Evolutionary conservation across 2,329 filamentous ascomycete species (phyloP).

Genomic region (Chaetomiaceae sp.): DNA sequence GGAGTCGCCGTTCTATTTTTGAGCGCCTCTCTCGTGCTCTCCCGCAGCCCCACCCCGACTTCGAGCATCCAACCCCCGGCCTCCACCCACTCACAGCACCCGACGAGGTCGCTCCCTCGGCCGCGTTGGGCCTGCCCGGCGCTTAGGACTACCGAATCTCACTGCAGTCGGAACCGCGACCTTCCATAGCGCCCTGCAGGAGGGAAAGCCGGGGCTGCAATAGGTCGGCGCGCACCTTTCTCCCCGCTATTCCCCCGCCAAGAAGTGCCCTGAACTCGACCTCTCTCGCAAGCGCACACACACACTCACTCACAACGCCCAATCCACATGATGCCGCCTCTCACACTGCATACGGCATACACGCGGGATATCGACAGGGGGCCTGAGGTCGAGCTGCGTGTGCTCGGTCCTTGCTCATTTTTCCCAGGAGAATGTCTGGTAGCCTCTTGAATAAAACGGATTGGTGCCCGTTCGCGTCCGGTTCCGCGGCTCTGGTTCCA

Average conservation of each 20-base stretch:
- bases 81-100: slow-evolving; percentile 20
- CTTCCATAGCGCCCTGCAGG: slow-evolving; percentile 22
- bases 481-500: slow-evolving; percentile 9
- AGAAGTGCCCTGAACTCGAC: neutral
- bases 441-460: slow-evolving; percentile 22
- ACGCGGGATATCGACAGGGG: slow-evolving; percentile 12
- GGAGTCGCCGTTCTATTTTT: slow-evolving; percentile 26
- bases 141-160: slow-evolving; percentile 24
- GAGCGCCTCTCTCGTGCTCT: slow-evolving; percentile 19
- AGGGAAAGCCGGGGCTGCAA: slow-evolving; percentile 2
- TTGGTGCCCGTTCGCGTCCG: slow-evolving; percentile 18
- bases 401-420: neutral
- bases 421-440: neutral
- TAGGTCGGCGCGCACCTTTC: slow-evolving; percentile 10
- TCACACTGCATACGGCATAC: neutral
- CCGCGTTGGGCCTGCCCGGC: slow-evolving; percentile 11
- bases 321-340: neutral
- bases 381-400: neutral
- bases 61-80: neutral
- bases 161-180: slow-evolving; percentile 19
- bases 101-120: slow-evolving; percentile 7
- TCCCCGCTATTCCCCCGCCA: neutral
- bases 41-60: slow-evolving; percentile 7
- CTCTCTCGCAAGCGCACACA: slow-evolving; percentile 4
- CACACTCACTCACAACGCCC: neutral